These are phyloP conservation scores for Tephrocybe sp. DNA, from an alignment of 768 basidiomycete species.

Conservation along the genomic window DNA sequence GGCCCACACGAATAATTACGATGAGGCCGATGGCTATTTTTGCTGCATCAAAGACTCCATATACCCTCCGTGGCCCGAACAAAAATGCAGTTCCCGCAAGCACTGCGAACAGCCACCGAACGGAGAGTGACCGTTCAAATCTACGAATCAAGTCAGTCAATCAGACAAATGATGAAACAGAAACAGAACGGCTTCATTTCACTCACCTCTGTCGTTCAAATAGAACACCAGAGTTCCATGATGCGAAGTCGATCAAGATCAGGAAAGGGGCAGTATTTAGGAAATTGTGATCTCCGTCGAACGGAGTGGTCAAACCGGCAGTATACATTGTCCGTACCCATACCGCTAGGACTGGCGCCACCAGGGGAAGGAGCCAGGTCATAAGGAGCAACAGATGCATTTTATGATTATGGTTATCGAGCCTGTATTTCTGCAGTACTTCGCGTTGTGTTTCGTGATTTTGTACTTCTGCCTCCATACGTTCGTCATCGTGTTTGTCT, in stretches of 20 bases:
- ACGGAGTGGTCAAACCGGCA: constrained; percentile 75
- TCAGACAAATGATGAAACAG: constrained; percentile 5
- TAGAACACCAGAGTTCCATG: constrained; percentile 42
- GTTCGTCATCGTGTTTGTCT: constrained; percentile 13
- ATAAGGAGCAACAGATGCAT: constrained; percentile 69
- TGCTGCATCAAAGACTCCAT: constrained; percentile 62
- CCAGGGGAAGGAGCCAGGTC: constrained; percentile 78
- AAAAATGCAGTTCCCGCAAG: constrained; percentile 56
- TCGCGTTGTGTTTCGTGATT: constrained; percentile 10
- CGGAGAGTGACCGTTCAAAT: constrained; percentile 38
- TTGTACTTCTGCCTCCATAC: not conserved
- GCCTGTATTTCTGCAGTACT: constrained; percentile 8
- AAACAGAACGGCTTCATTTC: constrained; percentile 29
- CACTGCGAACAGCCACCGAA: constrained; percentile 51
- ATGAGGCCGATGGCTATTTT: constrained; percentile 46
- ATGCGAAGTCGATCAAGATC: constrained; percentile 58
- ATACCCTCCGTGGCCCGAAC: constrained; percentile 65
- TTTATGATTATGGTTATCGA: constrained; percentile 46
- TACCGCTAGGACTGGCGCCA: constrained; percentile 75
- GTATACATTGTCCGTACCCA: constrained; percentile 87
- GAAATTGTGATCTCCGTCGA: constrained; percentile 78
- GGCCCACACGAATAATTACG: constrained; percentile 45
- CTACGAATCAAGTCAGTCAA: constrained; percentile 22
- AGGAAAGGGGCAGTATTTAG: constrained; percentile 63
- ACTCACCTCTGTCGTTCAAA: constrained; percentile 43